Base-by-base conservation (phyloP, 2,329 filamentous ascomycete species). In the Apiospora koreana region DNA sequence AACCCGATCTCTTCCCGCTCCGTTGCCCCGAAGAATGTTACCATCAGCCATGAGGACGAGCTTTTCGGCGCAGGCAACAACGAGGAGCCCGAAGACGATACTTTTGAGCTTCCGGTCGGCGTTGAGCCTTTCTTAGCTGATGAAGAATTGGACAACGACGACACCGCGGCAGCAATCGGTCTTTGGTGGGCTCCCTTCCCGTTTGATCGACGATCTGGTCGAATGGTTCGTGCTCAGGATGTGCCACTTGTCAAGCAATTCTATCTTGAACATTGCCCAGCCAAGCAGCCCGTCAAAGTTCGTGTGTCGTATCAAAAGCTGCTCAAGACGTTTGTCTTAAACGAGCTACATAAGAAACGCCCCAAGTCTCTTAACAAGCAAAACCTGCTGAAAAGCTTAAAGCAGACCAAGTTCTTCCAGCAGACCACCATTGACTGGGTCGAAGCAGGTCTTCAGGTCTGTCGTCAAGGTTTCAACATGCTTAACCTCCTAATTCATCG, bases 401-500 rank as follows among this genome's bases (percentile, higher is more conserved):
- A 98, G 82, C 91, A 94, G 75, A 99, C 96, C 65, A 99, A 99
- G 79, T 99, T 99, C 85, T 99, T 99, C 87, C 97, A 99, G 82
- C 96, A 98, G 82, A 99, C 96, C 3, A 97, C 94, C 10, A 98
- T 99, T 73, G 96, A 99, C 80, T 99, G 96, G 96, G 96, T 99
- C 54, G 96, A 99, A 84, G 96, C 97, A 76, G 96, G 97, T 84
- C 87, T 99, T 78, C 97, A 99, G 83, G 96, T 99, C 72, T 99
- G 96, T 81, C 91, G 96, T 67, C 96, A 99, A 80, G 96, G 96
- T 69, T 99, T 98, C 87, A 99, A 99, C 83, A 99, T 99, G 95
- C 86, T 99, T 71, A 99, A 99, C 78, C 86, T 99, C 68, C 86
- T 99, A 75, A 99, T 99, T 75, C 96, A 99, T 80, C 92, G 96